These are phyloP conservation scores for Aspergillus brasiliensis DNA, from an alignment of 2,329 filamentous ascomycete genomes.

Conservation along the genomic window DNA sequence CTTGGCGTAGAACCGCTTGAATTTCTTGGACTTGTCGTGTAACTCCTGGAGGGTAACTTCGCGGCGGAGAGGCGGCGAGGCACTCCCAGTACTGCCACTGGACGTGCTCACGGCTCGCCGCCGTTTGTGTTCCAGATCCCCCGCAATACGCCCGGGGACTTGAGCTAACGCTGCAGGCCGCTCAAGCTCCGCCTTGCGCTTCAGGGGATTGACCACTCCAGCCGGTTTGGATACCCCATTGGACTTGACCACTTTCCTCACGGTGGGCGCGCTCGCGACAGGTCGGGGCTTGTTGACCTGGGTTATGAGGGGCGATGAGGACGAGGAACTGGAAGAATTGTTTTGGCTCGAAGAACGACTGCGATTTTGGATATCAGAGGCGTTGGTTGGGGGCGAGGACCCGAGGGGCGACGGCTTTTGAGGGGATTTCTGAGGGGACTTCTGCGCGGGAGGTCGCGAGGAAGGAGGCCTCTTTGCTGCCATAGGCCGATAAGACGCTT, in stretches of 20 bases:
- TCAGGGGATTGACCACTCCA: conserved; percentile 36
- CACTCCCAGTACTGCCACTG: conserved; percentile 47
- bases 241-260: conserved; percentile 26
- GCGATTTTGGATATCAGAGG: conserved; percentile 57
- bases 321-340: conserved; percentile 49
- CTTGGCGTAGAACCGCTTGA: conserved; percentile 60
- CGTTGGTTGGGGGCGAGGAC: conserved; percentile 62
- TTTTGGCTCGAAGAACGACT: conserved; percentile 44
- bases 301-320: conserved; percentile 49
- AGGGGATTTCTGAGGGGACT: conserved; percentile 56
- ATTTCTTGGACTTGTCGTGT: conserved; percentile 47
- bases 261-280: conserved; percentile 18
- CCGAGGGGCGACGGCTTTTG: conserved; percentile 65
- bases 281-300: conserved; percentile 37
- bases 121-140: conserved; percentile 47
- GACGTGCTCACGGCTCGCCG: conserved; percentile 40
- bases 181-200: conserved; percentile 45
- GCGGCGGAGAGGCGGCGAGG: conserved; percentile 41
- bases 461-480: conserved; percentile 38
- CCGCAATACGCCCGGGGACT: conserved; percentile 31
- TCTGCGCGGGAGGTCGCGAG: conserved; percentile 45
- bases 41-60: conserved; percentile 42
- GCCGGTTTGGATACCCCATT: conserved; percentile 34
- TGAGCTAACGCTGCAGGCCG: conserved; percentile 24
- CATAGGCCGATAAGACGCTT: conserved; percentile 32